Evolutionary conservation across 2,329 filamentous ascomycete species (phyloP), one percentile per base, ranked within the genome.

Genomic region (Pseudopithomyces maydicus): DNA sequence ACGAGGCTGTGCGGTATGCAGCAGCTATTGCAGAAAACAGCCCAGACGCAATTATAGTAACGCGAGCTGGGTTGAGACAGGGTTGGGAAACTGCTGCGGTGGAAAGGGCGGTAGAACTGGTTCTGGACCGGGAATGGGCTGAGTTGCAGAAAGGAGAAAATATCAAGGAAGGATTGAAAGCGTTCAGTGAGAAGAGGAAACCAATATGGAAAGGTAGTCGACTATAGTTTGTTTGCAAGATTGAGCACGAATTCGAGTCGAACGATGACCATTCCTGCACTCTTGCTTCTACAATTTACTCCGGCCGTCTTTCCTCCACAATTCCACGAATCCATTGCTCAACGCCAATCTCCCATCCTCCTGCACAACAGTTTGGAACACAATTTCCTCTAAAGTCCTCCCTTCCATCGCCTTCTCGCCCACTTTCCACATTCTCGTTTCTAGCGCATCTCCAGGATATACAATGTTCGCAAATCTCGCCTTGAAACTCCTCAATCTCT

Each of bases 131-230:
- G 4, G 61, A 65, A 35, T 66, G 68, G 19, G 79, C 78, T 6
- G 81, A 83, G 66, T 79, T 82, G 19, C 72, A 76, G 45, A 81
- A 80, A 0, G 72, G 68, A 17, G 81, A 80, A 1, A 78, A 79
- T 35, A 82, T 68, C 26, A 46, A 55, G 17, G 61, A 65, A 22
- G 65, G 65, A 10, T 26, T 66, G 49, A 59, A 56, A 43, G 66
- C 63, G 14, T 69, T 83, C 74, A 73, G 73, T 23, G 74, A 77
- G 64, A 69, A 69, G 56, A 56, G 61, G 36, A 53, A 56, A 53
- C 66, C 66, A 0, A 26, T 53, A 11, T 69, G 66, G 66, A 66
- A 60, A 42, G 56, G 52, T 1, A 64, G 59, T 55, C 51, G 52
- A 38, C 46, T 67, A 43, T 67, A 52, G 35, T n/a, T n/a, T n/a